Percentiles rank a stretch among this genome's conserved stretches.
phyloP scores from a whole-genome alignment of 345 rosid species.

The Firmiana major region DNA sequence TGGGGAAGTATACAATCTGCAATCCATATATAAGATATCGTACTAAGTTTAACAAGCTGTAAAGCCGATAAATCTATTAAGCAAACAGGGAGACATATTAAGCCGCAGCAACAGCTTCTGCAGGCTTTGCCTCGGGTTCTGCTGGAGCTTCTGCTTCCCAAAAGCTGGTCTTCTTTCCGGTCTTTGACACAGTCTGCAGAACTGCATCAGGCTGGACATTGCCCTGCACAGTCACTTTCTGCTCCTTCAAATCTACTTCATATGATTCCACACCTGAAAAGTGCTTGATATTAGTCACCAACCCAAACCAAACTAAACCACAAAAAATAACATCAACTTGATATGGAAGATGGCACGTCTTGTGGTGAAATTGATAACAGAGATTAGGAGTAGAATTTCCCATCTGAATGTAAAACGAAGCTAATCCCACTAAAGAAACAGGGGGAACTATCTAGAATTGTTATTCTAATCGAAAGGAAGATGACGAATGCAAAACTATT shows the following conservation, averaged over 20 bases:
- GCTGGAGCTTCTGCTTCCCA: conserved; percentile 38
- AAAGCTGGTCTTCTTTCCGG: conserved; percentile 73
- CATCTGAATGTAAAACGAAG: not conserved
- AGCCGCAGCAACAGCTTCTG: not conserved
- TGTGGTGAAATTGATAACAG: not conserved
- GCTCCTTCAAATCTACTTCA: conserved; percentile 72
- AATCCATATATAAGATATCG: not conserved
- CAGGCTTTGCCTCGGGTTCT: not conserved
- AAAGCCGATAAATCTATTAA: not conserved
- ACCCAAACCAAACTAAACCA: not conserved
- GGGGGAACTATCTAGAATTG: not conserved
- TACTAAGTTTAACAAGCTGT: not conserved
- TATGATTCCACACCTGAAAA: conserved; percentile 70
- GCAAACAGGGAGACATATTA: not conserved
- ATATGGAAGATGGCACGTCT: not conserved
- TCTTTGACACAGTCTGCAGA: conserved; percentile 74
- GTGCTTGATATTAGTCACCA: not conserved
- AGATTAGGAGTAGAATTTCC: not conserved
- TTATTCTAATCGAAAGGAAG: not conserved
- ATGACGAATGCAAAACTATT: not conserved
- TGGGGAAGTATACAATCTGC: not conserved
- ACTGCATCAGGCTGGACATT: conserved; percentile 81
- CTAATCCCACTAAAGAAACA: not conserved
- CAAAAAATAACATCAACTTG: not conserved
- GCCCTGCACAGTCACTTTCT: conserved; percentile 84